These are phyloP conservation scores for Actinomucor elegans DNA, from an alignment of 371 early-diverging fungal genomes.

Conservation along the genomic window DNA sequence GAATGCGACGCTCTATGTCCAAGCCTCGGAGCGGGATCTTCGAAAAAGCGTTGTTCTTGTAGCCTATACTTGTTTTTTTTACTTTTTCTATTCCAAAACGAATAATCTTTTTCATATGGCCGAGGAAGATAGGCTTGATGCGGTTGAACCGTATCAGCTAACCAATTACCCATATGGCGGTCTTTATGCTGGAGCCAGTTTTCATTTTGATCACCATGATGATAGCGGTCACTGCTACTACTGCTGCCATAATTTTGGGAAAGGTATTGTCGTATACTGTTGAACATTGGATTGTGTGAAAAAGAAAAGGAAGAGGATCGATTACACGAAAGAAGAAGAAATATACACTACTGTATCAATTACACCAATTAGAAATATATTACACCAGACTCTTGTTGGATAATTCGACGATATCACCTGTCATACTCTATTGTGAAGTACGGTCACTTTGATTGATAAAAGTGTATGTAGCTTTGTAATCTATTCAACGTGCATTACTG, in stretches of 20 bases:
- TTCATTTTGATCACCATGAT: neutral
- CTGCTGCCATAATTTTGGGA: neutral
- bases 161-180: conserved; percentile 2
- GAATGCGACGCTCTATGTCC: neutral
- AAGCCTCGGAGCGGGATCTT: neutral
- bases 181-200: conserved; percentile 5
- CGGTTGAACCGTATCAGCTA: neutral
- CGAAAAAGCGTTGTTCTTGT: no score
- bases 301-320: neutral
- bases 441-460: no score
- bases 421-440: no score
- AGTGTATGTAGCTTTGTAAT: no score
- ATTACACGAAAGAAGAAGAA: neutral
- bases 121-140: neutral
- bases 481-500: no score
- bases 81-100: conserved; percentile 1
- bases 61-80: conserved; percentile 1
- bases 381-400: conserved; percentile 1
- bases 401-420: conserved; percentile 1
- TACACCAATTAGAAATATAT: no score
- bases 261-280: neutral
- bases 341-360: neutral
- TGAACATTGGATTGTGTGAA: neutral
- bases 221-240: neutral
- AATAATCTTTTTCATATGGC: neutral